Conservation (phyloP, 1,284 basidiomycete genomes). For the Sphaerobolus stellatus region DNA sequence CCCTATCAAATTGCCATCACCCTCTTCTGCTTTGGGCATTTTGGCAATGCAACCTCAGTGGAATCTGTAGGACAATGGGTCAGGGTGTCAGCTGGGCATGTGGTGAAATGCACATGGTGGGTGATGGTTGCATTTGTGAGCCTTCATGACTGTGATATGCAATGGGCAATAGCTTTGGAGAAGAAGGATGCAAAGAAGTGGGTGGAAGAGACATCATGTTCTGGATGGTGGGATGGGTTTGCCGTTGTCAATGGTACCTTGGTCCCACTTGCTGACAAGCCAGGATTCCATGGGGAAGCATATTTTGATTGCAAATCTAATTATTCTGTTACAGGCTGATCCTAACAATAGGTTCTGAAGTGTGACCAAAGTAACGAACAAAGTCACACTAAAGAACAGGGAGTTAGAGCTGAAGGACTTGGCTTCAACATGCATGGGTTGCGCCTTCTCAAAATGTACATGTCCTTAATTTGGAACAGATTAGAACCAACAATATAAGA, state of each 20-base stretch:
- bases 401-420: too few relatives aligned
- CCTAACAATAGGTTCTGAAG: too few relatives aligned
- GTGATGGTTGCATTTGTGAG: conserved; percentile 28
- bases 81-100: conserved; percentile 27
- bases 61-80: conserved; percentile 35
- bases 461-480: too few relatives aligned
- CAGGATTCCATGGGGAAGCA: conserved; percentile 32
- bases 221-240: conserved; percentile 35
- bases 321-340: too few relatives aligned
- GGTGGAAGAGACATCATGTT: conserved; percentile 32
- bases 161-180: conserved; percentile 11
- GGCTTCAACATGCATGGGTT: too few relatives aligned
- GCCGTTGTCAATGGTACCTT: conserved; percentile 41
- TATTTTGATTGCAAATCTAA: conserved; percentile 40
- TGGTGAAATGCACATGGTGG: conserved; percentile 26
- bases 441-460: too few relatives aligned
- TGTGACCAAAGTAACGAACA: too few relatives aligned
- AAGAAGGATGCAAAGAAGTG: conserved; percentile 19
- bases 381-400: too few relatives aligned
- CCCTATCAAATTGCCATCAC: conserved; percentile 31
- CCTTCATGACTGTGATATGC: conserved; percentile 17
- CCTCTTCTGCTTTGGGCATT: conserved; percentile 31
- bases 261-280: conserved; percentile 32
- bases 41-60: conserved; percentile 33
- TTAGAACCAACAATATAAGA: too few relatives aligned